A percentile compares a stretch with the other conserved stretches of the same genome.
These are phyloP conservation scores for Saccharomycopsis microspora DNA, from an alignment of 805 yeast species.

Conservation along the genomic window DNA sequence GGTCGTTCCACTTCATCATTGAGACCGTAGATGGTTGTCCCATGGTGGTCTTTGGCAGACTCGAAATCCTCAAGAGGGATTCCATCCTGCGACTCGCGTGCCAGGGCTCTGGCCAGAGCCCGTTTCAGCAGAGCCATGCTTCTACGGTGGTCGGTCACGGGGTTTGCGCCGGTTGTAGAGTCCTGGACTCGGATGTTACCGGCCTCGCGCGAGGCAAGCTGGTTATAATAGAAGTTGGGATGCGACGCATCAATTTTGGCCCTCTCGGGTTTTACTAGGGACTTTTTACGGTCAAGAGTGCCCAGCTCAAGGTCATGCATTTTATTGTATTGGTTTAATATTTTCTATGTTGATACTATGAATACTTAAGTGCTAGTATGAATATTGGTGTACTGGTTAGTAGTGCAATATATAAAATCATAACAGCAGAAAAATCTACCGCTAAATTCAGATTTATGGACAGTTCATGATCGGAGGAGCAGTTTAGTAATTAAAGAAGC, in stretches of 20 bases:
- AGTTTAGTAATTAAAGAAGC: too few species aligned
- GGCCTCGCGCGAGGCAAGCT: constrained; percentile 55
- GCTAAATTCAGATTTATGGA: too few species aligned
- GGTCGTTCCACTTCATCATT: constrained; percentile 40
- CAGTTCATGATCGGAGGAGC: too few species aligned
- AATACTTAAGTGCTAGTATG: too few species aligned
- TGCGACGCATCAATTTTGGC: constrained; percentile 52
- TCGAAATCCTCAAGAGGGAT: neutral
- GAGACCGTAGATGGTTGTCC: constrained; percentile 42
- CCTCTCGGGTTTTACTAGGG: constrained; percentile 81
- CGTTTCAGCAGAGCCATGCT: constrained; percentile 10
- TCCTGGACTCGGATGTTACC: constrained; percentile 55
- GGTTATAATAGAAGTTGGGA: constrained; percentile 70
- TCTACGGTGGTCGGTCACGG: constrained; percentile 22
- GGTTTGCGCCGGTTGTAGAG: constrained; percentile 64
- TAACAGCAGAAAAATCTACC: too few species aligned
- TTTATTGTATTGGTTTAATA: too few species aligned
- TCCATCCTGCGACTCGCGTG: constrained; percentile 1
- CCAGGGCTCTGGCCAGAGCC: constrained; percentile 11
- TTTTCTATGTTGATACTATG: too few species aligned
- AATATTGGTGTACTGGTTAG: too few species aligned
- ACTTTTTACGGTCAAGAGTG: constrained; percentile 37
- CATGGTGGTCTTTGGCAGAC: constrained; percentile 9
- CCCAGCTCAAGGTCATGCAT: constrained; percentile 12
- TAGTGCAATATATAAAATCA: too few species aligned